Evolutionary conservation across 2,329 filamentous ascomycete genomes (phyloP), one percentile per base, ranked within the genome.

Genomic region (Neonectria hederae): DNA sequence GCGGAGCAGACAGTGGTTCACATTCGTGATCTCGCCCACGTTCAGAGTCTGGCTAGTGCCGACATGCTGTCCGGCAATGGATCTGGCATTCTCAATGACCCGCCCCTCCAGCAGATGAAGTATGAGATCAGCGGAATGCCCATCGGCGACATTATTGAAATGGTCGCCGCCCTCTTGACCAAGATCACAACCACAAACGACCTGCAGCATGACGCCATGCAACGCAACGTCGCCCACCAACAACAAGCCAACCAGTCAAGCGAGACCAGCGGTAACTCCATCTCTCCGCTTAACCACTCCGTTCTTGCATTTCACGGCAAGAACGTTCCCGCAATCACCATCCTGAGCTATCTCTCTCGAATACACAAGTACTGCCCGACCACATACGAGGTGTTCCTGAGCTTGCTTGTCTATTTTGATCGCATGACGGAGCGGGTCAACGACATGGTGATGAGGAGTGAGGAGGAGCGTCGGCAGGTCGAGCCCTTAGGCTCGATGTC

Each of bases 291-390:
- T 35, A 87, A 83, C 70, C 86, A 86, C 64, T 87, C 86, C 59
- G 95, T 99, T 3, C 86, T 99, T 42, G 95, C 96, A 13, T 99
- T 99, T 73, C 96, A 99, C 76, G 96, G 96, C 70, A 98, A 97
- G 81, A 99, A 99, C 70, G 92, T 98, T 11, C 96, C 96, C 1
- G 96, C 92, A 75, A 99, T 99, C 74, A 97, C 94, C 21, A 98
- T 99, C 65, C 83, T 97, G 65, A 98, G 94, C 84, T 99, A 99
- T 75, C 83, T 99, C 57, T 95, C 91, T 73, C 90, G 96, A 65
- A 98, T 99, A 76, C 95, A 99, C 82, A 97, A 97, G 82, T 99
- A 99, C 81, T 99, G 96, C 75, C 96, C 96, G 0, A 98, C 96
- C 6, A 98, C 96, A 0, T 99, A 97, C 77, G 96, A 99, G 79